These are phyloP conservation scores for Phialemoniopsis sp. DNA, from an alignment of 2,329 filamentous ascomycete species.

Conservation along the genomic window DNA sequence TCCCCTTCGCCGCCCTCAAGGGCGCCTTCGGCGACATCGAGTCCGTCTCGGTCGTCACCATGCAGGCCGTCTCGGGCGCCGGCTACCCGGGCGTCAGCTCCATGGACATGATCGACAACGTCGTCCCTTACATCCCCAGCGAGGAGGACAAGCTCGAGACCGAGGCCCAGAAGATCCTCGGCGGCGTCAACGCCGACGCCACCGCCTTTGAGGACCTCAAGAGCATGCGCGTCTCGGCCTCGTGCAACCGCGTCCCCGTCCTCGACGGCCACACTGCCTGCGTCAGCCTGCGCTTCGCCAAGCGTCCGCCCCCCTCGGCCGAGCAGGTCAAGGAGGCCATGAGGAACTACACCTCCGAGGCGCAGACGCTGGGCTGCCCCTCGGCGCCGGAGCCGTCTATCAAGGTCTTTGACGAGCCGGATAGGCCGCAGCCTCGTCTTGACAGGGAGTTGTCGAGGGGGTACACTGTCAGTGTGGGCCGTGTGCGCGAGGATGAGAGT, in stretches of 20 bases:
- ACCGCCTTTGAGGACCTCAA: slow-evolving; percentile 75
- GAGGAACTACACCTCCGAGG: slow-evolving; percentile 77
- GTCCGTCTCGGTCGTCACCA: slow-evolving; percentile 74
- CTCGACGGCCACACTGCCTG: slow-evolving; percentile 95
- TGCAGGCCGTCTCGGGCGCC: slow-evolving; percentile 91
- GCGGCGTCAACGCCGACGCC: slow-evolving; percentile 63
- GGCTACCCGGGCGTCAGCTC: slow-evolving; percentile 86
- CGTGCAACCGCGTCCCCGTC: slow-evolving; percentile 93
- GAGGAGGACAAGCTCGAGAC: slow-evolving; percentile 97
- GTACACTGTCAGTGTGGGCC: slow-evolving; percentile 87
- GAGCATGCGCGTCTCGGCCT: slow-evolving; percentile 72
- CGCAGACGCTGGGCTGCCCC: slow-evolving; percentile 77
- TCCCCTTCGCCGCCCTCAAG: slow-evolving; percentile 88
- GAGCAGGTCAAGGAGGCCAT: slow-evolving; percentile 77
- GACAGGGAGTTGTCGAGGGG: slow-evolving; percentile 82
- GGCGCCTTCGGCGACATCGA: slow-evolving; percentile 81
- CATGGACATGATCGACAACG: slow-evolving; percentile 96
- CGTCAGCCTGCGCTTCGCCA: slow-evolving; percentile 79
- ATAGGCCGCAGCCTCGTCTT: slow-evolving; percentile 85
- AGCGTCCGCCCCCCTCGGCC: slow-evolving; percentile 67
- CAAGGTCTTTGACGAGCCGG: slow-evolving; percentile 81
- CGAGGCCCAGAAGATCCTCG: slow-evolving; percentile 93
- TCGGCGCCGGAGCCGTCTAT: slow-evolving; percentile 82
- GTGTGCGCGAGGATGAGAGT: slow-evolving; percentile 79
- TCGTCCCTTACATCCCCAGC: slow-evolving; percentile 87